Evolutionary conservation across 345 rosid species (phyloP).

Genomic region (Camelina sativa): DNA sequence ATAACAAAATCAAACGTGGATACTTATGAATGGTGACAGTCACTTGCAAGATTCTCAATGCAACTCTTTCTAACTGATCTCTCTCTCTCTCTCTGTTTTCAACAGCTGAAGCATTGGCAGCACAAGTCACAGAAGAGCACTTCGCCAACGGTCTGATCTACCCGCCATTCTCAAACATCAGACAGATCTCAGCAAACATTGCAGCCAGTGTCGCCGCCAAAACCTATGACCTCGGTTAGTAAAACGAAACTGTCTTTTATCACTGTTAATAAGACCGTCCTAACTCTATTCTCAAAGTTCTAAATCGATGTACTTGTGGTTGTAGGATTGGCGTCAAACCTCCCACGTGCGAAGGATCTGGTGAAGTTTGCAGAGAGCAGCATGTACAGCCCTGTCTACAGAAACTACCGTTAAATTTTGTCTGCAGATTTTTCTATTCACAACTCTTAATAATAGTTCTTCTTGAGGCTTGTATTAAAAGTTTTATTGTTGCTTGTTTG

Average conservation of each 20-base stretch:
- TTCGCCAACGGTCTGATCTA: slow-evolving; percentile 78
- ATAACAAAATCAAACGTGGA: not conserved
- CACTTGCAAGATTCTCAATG: not conserved
- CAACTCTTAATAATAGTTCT: not conserved
- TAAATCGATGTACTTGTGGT: slow-evolving; percentile 25
- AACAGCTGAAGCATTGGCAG: slow-evolving; percentile 94
- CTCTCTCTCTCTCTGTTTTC: not conserved
- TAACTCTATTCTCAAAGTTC: not conserved
- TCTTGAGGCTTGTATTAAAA: slow-evolving; percentile 31
- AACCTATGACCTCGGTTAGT: slow-evolving; percentile 91
- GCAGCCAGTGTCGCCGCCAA: slow-evolving; percentile 91
- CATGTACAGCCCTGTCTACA: slow-evolving; percentile 89
- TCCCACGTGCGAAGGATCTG: slow-evolving; percentile 84
- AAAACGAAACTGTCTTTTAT: slow-evolving; percentile 4
- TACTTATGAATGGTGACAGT: not conserved
- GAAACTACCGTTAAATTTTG: slow-evolving; percentile 70
- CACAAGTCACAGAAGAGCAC: slow-evolving; percentile 70
- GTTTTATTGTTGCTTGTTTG: slow-evolving; percentile 31
- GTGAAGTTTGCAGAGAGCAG: slow-evolving; percentile 86
- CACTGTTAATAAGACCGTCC: not conserved
- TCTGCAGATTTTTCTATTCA: slow-evolving; percentile 18
- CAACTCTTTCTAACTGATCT: not conserved
- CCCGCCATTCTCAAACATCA: slow-evolving; percentile 89
- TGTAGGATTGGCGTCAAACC: slow-evolving; percentile 81
- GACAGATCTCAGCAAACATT: slow-evolving; percentile 87